These are phyloP conservation scores for Potentilla sterilis DNA, from an alignment of 306 rosid species.

Conservation along the genomic window DNA sequence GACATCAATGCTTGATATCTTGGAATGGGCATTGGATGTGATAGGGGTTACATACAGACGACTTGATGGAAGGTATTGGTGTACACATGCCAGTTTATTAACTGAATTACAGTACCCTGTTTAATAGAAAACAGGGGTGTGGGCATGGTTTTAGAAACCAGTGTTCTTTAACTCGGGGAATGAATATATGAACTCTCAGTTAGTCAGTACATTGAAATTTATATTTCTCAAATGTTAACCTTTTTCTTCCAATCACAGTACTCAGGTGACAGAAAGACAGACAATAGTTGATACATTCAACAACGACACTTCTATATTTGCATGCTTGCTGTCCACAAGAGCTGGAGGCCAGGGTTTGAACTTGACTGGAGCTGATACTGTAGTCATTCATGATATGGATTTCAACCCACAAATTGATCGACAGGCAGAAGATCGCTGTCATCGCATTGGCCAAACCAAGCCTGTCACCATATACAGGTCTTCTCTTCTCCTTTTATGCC, in stretches of 20 bases:
- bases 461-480: slow-evolving; percentile 83
- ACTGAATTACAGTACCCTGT: not conserved
- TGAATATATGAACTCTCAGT: not conserved
- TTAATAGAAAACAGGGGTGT: not conserved
- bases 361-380: slow-evolving; percentile 89
- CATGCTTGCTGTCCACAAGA: slow-evolving; percentile 94
- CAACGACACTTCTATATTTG: slow-evolving; percentile 76
- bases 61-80: slow-evolving; percentile 90
- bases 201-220: not conserved
- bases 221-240: not conserved
- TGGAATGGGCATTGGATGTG: slow-evolving; percentile 97
- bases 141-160: not conserved
- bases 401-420: slow-evolving; percentile 95
- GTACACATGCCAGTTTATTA: not conserved
- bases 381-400: slow-evolving; percentile 96
- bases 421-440: slow-evolving; percentile 97
- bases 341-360: slow-evolving; percentile 98
- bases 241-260: slow-evolving; percentile 50
- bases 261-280: slow-evolving; percentile 92
- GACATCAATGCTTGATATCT: slow-evolving; percentile 97
- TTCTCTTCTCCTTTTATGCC: not conserved
- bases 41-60: slow-evolving; percentile 84
- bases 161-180: not conserved
- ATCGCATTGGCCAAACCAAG: slow-evolving; percentile 88
- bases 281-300: slow-evolving; percentile 91